Evolutionary conservation across 306 rosid genomes (phyloP), one percentile per base, ranked within the genome.

Genomic region (Spatholobus suberectus): DNA sequence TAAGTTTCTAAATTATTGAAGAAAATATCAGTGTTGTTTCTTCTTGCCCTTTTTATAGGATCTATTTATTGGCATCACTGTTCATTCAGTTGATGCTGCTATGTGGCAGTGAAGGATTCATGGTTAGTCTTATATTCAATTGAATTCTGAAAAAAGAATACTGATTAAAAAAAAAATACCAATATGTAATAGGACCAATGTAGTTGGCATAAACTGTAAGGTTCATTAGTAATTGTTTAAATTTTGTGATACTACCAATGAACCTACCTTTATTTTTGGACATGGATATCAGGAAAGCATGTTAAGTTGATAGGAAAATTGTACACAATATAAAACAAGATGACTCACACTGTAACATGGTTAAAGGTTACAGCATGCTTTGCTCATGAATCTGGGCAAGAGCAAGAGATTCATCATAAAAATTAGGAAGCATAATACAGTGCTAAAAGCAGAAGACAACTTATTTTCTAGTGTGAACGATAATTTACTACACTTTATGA

Each of bases 41-140:
- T 37, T 51, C 54, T 82, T 63, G 52, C 72, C 65, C 40, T 66
- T 47, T 37, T 75, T 14, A 15, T 72, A 68, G 58, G 17, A 83
- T 49, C 62, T 69, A 44, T 68, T 84, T 62, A 26, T 43, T 82
- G 73, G 70, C 27, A 17, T 70, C 6, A 14, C 6, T 79, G 38
- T 38, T 80, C 14, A 51, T 59, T 74, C 62, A 20, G 35, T 79
- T 68, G 72, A 62, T 71, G 40, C 47, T 40, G 20, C 8, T 46
- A 26, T 47, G 46, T 26, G 49, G 20, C 24, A 10, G 55, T 24
- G 14, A 84, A 65, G 13, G 55, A 24, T 41, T 65, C 55, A 1
- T 73, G 57, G 58, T 43, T 44, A 59, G 61, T 29, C 63, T 38
- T 78, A 58, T 21, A 58, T 78, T 49, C 29, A 73, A 51, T 13